phyloP scores from a whole-genome alignment of 2,329 filamentous ascomycete genomes.

The Apiospora pterosperma region DNA sequence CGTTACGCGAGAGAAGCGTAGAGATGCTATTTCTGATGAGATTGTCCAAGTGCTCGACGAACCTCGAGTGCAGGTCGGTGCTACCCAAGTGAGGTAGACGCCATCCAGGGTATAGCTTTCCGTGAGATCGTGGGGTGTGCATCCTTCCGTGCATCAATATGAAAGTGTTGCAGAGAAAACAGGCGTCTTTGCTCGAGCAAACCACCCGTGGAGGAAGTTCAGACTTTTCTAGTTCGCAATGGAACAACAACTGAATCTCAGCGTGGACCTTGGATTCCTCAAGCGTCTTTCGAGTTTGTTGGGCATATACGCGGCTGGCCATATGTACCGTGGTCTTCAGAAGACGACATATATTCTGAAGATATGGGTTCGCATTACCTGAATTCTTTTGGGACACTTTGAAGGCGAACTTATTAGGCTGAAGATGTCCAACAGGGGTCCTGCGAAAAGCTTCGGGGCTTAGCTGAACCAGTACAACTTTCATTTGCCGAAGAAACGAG shows the following conservation, averaged over 20 bases:
- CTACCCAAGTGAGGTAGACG: slow-evolving; percentile 29
- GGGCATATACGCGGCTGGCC: slow-evolving; percentile 10
- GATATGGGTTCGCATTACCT: background rate
- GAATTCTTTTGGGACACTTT: slow-evolving; percentile 13
- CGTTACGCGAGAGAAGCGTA: slow-evolving; percentile 3
- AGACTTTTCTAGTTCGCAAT: slow-evolving; percentile 32
- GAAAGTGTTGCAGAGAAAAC: slow-evolving; percentile 47
- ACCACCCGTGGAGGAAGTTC: slow-evolving; percentile 36
- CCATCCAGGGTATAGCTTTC: slow-evolving; percentile 43
- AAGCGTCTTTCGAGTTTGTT: slow-evolving; percentile 13
- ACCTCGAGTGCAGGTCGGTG: background rate
- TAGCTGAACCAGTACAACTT: slow-evolving; percentile 26
- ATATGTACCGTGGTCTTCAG: slow-evolving; percentile 2
- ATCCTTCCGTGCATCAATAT: slow-evolving; percentile 38
- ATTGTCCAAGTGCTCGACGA: slow-evolving; percentile 11
- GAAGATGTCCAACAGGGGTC: background rate
- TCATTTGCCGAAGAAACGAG: slow-evolving; percentile 24
- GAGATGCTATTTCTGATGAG: slow-evolving; percentile 9
- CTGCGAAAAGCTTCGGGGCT: slow-evolving; percentile 21
- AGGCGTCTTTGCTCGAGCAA: slow-evolving; percentile 47
- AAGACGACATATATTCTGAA: background rate
- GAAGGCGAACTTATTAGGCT: background rate
- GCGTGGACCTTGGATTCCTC: slow-evolving; percentile 40
- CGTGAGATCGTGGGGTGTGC: slow-evolving; percentile 38
- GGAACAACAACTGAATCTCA: slow-evolving; percentile 45